Evolutionary conservation across 805 yeast genomes (phyloP).

Genomic region (Yamadazyma tumulicola): DNA sequence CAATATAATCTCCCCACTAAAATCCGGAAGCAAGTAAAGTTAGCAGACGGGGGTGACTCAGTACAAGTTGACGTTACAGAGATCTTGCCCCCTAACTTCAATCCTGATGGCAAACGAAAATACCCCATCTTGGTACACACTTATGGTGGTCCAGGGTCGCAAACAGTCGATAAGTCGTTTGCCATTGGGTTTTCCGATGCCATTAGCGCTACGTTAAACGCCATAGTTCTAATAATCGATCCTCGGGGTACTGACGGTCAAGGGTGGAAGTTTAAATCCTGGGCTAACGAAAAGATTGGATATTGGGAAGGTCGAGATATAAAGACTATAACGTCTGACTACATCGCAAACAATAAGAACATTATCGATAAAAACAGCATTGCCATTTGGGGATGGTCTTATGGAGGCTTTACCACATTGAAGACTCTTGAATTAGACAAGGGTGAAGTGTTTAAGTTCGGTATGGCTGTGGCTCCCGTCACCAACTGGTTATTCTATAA

Average conservation of each 20-base stretch:
- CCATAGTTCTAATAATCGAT: constrained; percentile 64
- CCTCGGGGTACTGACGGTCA: constrained; percentile 83
- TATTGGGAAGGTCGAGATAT: constrained; percentile 77
- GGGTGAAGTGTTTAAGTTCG: constrained; percentile 57
- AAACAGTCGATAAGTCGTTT: constrained; percentile 47
- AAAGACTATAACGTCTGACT: constrained; percentile 46
- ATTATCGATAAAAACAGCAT: constrained; percentile 54
- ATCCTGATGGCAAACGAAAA: constrained; percentile 31
- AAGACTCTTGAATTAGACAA: constrained; percentile 75
- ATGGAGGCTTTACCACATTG: constrained; percentile 76
- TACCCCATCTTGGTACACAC: constrained; percentile 67
- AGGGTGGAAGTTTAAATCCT: constrained; percentile 63
- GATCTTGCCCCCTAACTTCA: constrained; percentile 56
- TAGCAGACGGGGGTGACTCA: constrained; percentile 27
- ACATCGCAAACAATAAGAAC: constrained; percentile 38
- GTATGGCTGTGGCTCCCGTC: constrained; percentile 83
- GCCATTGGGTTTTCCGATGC: constrained; percentile 56
- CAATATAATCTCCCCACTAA: constrained; percentile 50
- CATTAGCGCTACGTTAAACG: constrained; percentile 53
- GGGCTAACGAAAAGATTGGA: constrained; percentile 58
- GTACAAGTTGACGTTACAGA: constrained; percentile 52
- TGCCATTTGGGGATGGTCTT: constrained; percentile 88
- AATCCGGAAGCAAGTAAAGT: constrained; percentile 28
- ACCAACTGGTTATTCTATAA: constrained; percentile 76
- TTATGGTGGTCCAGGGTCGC: constrained; percentile 83